Evolutionary conservation across 139 green algal genomes (phyloP).

Genomic region (Chlamydomonas sp.): DNA sequence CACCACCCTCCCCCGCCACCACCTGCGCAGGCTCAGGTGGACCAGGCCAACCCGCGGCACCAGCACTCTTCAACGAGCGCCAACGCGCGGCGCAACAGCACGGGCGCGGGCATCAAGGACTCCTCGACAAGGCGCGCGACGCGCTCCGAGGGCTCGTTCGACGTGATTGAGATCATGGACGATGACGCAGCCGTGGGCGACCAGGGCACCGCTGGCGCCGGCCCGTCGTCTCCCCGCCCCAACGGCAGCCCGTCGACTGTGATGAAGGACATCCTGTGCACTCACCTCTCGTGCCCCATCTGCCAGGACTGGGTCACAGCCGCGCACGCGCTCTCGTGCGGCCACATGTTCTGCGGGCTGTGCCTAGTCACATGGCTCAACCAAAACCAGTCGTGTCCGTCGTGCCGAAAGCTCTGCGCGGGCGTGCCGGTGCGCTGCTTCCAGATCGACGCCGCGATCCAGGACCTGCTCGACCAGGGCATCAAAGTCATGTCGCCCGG

Average conservation of each 20-base stretch:
- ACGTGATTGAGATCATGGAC: too few species aligned
- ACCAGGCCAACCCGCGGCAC: too few species aligned
- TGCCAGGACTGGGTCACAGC: constrained; percentile 37
- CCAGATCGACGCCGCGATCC: constrained; percentile 32
- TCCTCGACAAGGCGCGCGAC: too few species aligned
- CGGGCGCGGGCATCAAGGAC: too few species aligned
- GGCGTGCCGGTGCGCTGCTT: constrained; percentile 37
- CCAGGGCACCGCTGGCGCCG: neutral
- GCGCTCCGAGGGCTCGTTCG: too few species aligned
- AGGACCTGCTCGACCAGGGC: constrained; percentile 22
- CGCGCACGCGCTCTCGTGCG: constrained; percentile 37
- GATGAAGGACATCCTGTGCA: constrained; percentile 17
- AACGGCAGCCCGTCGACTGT: neutral
- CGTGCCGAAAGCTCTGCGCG: constrained; percentile 35
- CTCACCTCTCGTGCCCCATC: constrained; percentile 35
- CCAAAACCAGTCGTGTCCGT: constrained; percentile 34
- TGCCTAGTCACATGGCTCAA: constrained; percentile 49
- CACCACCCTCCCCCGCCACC: too few species aligned
- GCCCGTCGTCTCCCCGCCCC: neutral
- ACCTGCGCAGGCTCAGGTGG: too few species aligned
- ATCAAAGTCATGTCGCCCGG: constrained; percentile 21
- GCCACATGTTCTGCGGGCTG: constrained; percentile 56
- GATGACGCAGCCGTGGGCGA: too few species aligned
- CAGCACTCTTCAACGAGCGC: constrained; percentile 11
- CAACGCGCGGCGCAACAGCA: neutral